These are phyloP conservation scores for Eudorina sp. DNA, from an alignment of 139 green algal species.

Conservation along the genomic window DNA sequence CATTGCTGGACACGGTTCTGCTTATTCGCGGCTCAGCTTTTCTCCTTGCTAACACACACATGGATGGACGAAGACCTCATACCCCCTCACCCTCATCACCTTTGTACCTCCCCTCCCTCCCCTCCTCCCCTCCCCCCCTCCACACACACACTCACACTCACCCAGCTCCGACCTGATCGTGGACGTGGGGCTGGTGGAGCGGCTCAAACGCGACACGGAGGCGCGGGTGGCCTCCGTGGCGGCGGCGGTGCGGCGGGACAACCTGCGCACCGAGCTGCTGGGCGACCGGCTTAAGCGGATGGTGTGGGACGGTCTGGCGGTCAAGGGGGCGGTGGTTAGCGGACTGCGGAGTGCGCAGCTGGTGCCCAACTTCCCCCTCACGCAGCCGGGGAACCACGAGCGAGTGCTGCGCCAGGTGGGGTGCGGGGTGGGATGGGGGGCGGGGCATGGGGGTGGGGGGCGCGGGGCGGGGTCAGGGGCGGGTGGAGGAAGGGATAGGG, in stretches of 20 bases:
- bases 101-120: background rate
- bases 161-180: constrained; percentile 58
- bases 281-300: constrained; percentile 40
- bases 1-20: too few species aligned
- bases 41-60: too few species aligned
- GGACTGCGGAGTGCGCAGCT: background rate
- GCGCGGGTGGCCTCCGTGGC: constrained; percentile 40
- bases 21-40: too few species aligned
- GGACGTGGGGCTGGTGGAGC: constrained; percentile 48
- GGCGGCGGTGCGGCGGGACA: constrained; percentile 10
- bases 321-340: constrained; percentile 40
- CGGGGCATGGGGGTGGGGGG: background rate
- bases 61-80: too few species aligned
- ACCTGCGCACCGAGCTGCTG: constrained; percentile 50
- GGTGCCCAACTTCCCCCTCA: constrained; percentile 59
- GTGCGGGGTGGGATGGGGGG: background rate
- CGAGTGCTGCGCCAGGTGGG: constrained; percentile 34
- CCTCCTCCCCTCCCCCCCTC: too few species aligned
- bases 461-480: background rate
- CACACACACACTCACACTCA: background rate
- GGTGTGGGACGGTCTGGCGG: constrained; percentile 52
- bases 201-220: constrained; percentile 53
- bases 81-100: background rate
- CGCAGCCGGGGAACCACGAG: constrained; percentile 32
- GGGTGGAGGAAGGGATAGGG: background rate